Base-by-base conservation (phyloP, 2,329 filamentous ascomycete genomes). In the Setomelanomma holmii region DNA sequence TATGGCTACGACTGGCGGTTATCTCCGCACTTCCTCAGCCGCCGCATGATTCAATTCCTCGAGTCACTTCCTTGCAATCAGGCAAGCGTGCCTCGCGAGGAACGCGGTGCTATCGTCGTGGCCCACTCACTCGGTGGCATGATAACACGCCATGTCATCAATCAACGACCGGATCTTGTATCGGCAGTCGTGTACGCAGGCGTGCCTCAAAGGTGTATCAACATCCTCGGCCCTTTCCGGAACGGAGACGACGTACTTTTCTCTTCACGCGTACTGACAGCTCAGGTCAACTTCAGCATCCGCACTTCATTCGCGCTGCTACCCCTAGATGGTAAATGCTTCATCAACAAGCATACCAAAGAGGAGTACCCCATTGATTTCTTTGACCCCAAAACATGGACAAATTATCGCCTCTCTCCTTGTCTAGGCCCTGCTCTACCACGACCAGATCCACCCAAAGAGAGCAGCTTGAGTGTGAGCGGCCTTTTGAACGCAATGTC, bases 1-100 rank as follows among this genome's bases (percentile, higher is more conserved):
- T 98, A 93, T 68, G 92, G 93, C 16, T 98, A 96, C 66, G 93
- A 98, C 75, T 98, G 93, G 93, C 84, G 93, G 14, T 78, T 97
- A 34, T 95, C 90, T 58, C 93, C 93, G 1, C 84, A 88, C 66
- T 78, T 91, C 1, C 82, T 95, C 0, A 92, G 89, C 3, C 80
- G 81, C 40, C 85, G 85, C 55, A 78, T 98, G n/a, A 84, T 88
- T 30, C 76, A 83, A 16, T 96, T 90, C 64, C 78, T 98, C 12
- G 85, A 89, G 67, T 80, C 76, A 1, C 79, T 98, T 1, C 89
- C 89, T 0, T 92, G 86, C 45, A 97, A 97, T 66, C 81, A 84
- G 40, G 78, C 82, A 3, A 80, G 77, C 7, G 78, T 79, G 0
- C 76, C 81, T 1, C 68, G 70, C 0, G 79, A 82, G 42, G 79